Evolutionary conservation across 176 grass and related monocot genomes (phyloP).

Genomic region (Oryza brachyantha): DNA sequence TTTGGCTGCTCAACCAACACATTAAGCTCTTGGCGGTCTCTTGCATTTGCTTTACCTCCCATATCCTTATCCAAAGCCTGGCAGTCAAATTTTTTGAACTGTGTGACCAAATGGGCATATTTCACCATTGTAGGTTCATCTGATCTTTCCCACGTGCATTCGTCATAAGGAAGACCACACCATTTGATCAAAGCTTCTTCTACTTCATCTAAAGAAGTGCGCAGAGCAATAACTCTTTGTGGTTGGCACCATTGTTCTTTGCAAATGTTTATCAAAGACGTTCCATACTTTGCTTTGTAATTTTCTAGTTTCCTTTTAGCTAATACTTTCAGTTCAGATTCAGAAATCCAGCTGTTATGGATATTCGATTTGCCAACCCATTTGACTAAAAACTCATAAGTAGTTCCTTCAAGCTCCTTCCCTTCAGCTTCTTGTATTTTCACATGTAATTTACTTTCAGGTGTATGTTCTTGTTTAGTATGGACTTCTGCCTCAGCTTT

Average conservation of each 20-base stretch:
- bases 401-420: slow-evolving; percentile 28
- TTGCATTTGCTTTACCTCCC: slow-evolving; percentile 37
- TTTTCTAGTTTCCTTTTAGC: slow-evolving; percentile 98
- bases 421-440: slow-evolving; percentile 28
- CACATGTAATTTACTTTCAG: slow-evolving; percentile 35
- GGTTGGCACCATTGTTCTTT: slow-evolving; percentile 94
- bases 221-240: slow-evolving; percentile 71
- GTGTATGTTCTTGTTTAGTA: slow-evolving; percentile 38
- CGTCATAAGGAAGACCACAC: slow-evolving; percentile 82
- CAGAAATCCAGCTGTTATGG: slow-evolving; percentile 90
- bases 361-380: slow-evolving; percentile 93
- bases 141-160: slow-evolving; percentile 97
- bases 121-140: slow-evolving; percentile 82
- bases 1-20: slow-evolving; percentile 79
- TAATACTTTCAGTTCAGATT: slow-evolving; percentile 72
- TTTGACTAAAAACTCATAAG: slow-evolving; percentile 87
- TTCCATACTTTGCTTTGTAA: slow-evolving; percentile 91
- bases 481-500: slow-evolving; percentile 27
- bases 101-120: slow-evolving; percentile 67
- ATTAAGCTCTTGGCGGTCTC: slow-evolving; percentile 56
- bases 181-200: slow-evolving; percentile 95
- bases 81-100: slow-evolving; percentile 69
- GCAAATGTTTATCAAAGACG: slow-evolving; percentile 79
- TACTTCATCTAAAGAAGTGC: slow-evolving; percentile 37
- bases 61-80: slow-evolving; percentile 66